Conservation (phyloP, 2,329 filamentous ascomycete genomes). For the Trichoderma atrobrunneum region DNA sequence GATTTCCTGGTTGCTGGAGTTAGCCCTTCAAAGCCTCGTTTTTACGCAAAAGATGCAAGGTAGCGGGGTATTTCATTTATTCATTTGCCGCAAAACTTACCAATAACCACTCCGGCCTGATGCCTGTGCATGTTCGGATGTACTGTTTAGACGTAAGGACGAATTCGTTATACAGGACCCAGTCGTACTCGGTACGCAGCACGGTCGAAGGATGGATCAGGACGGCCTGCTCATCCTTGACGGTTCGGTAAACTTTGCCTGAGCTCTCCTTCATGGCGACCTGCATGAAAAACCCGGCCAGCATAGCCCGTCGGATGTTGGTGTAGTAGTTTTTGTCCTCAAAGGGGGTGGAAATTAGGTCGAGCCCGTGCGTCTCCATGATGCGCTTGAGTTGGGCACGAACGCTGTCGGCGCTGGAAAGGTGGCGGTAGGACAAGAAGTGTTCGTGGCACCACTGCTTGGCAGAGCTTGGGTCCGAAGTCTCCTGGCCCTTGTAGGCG, state of each 20-base stretch:
- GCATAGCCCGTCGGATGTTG: conserved; percentile 89
- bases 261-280: conserved; percentile 88
- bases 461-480: conserved; percentile 59
- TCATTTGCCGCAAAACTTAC: conserved; percentile 48
- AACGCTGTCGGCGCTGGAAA: conserved; percentile 92
- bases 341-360: conserved; percentile 84
- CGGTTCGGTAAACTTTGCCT: conserved; percentile 88
- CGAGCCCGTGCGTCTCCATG: conserved; percentile 88
- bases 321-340: conserved; percentile 97
- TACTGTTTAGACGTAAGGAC: conserved; percentile 98
- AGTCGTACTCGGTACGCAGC: conserved; percentile 82
- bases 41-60: conserved; percentile 1
- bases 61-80: background rate
- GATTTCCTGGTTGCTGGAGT: conserved; percentile 64
- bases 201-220: conserved; percentile 92
- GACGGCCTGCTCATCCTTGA: conserved; percentile 95
- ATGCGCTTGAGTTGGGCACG: conserved; percentile 88
- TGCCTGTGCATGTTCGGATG: conserved; percentile 86
- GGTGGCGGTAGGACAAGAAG: conserved; percentile 83
- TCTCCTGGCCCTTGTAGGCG: conserved; percentile 77
- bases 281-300: conserved; percentile 99
- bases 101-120: conserved; percentile 91
- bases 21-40: conserved; percentile 3
- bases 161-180: conserved; percentile 98
- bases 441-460: conserved; percentile 97